A percentile compares a stretch with the other conserved stretches of the same genome.
phyloP scores from a whole-genome alignment of 257 asterid species.

The Rauvolfia tetraphylla region DNA sequence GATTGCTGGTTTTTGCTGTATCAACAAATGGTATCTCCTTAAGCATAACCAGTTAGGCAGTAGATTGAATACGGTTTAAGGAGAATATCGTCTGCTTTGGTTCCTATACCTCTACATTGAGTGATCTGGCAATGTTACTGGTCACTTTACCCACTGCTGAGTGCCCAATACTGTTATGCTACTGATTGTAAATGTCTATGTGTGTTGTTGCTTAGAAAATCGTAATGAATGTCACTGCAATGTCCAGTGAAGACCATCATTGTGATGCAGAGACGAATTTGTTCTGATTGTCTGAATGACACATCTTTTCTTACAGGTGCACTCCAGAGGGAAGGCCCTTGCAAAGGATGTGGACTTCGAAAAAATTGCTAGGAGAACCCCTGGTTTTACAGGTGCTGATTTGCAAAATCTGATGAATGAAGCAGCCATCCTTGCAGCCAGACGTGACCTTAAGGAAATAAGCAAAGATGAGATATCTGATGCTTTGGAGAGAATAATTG shows the following conservation, averaged over 20 bases:
- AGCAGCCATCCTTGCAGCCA: conserved; percentile 97
- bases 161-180: background rate
- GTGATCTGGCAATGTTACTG: background rate
- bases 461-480: conserved; percentile 98
- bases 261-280: background rate
- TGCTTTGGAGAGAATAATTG: conserved; percentile 95
- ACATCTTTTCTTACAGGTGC: conserved; percentile 45
- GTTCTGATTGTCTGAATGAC: background rate
- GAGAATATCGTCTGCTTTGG: background rate
- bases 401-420: conserved; percentile 97
- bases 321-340: conserved; percentile 92
- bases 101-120: background rate
- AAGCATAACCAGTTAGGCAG: background rate
- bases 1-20: background rate
- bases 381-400: conserved; percentile 99
- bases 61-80: background rate
- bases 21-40: background rate
- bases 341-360: conserved; percentile 98
- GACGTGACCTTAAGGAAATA: conserved; percentile 94
- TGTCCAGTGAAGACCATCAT: background rate
- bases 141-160: background rate
- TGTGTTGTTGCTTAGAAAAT: background rate
- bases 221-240: background rate
- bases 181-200: background rate
- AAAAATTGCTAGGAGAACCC: conserved; percentile 90